Evolutionary conservation across 169 alveolate species (phyloP).

Genomic region (Theileria orientalis): DNA sequence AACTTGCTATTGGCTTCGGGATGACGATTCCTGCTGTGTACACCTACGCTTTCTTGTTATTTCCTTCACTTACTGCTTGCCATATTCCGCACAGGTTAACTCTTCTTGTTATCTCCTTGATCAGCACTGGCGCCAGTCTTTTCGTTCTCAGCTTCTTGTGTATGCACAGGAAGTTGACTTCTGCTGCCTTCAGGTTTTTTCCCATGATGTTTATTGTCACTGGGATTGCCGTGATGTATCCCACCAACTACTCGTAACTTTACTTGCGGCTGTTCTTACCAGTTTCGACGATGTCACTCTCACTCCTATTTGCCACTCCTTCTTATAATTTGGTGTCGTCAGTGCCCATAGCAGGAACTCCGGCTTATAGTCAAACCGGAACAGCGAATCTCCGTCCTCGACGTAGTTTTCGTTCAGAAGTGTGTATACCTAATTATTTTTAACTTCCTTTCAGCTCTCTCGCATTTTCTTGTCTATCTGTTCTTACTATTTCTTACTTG

Average conservation of each 20-base stretch:
- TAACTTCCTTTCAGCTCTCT: background rate
- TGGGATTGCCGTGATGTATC: conserved; percentile 95
- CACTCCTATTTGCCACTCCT: conserved; percentile 93
- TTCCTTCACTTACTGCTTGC: conserved; percentile 88
- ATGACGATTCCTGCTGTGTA: conserved; percentile 95
- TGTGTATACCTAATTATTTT: conserved; percentile 75
- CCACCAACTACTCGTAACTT: conserved; percentile 80
- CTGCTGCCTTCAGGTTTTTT: conserved; percentile 83
- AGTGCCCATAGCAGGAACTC: conserved; percentile 95
- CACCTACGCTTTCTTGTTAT: conserved; percentile 23
- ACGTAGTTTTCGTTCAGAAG: conserved; percentile 92
- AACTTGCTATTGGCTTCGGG: conserved; percentile 92
- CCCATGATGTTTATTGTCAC: conserved; percentile 81
- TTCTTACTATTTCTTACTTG: background rate
- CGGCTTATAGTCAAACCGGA: conserved; percentile 95
- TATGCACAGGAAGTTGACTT: conserved; percentile 96
- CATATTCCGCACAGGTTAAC: conserved; percentile 90
- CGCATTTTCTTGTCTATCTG: background rate
- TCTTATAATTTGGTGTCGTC: conserved; percentile 85
- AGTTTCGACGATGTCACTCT: conserved; percentile 70
- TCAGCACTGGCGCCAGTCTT: conserved; percentile 91
- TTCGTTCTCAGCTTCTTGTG: conserved; percentile 95
- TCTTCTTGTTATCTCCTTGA: conserved; percentile 97
- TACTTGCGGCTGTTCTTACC: conserved; percentile 47
- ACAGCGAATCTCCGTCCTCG: conserved; percentile 95